Evolutionary conservation across 2,329 filamentous ascomycete genomes (phyloP).

Genomic region (Fusarium hostae): DNA sequence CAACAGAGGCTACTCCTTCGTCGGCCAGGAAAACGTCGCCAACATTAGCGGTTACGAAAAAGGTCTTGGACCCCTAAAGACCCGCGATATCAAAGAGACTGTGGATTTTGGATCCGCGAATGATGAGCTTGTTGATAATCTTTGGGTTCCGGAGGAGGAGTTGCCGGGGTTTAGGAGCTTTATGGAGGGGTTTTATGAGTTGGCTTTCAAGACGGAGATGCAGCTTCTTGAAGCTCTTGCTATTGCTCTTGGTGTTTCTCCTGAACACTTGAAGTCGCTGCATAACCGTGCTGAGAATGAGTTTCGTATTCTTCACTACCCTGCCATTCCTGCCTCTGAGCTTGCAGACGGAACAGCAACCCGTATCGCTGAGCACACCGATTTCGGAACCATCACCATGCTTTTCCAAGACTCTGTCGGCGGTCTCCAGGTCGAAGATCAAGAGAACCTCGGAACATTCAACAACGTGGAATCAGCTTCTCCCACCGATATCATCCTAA

Average conservation of each 20-base stretch:
- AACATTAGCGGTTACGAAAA: constrained; percentile 49
- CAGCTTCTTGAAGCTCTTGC: constrained; percentile 82
- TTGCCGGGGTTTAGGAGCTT: constrained; percentile 41
- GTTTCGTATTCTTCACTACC: constrained; percentile 68
- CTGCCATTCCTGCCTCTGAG: constrained; percentile 46
- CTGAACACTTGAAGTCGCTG: constrained; percentile 74
- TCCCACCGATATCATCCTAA: constrained; percentile 50
- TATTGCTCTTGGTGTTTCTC: constrained; percentile 74
- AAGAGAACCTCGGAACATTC: constrained; percentile 40
- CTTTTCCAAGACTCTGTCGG: constrained; percentile 47
- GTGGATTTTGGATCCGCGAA: constrained; percentile 53
- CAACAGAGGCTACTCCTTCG: constrained; percentile 52
- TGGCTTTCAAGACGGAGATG: constrained; percentile 76
- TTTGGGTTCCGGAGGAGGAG: constrained; percentile 44
- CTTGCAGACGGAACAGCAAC: constrained; percentile 44
- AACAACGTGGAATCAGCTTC: constrained; percentile 40
- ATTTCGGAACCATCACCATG: constrained; percentile 50
- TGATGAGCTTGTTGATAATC: constrained; percentile 45
- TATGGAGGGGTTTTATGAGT: constrained; percentile 70
- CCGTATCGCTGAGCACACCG: constrained; percentile 48
- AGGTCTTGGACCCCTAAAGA: constrained; percentile 63
- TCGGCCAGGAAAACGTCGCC: constrained; percentile 51
- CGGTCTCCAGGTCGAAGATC: constrained; percentile 47
- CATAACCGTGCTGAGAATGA: constrained; percentile 69
- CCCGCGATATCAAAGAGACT: constrained; percentile 59